Percentiles rank a stretch among this genome's conserved stretches.
Evolutionary conservation across 139 green algal species (phyloP).

Genomic region (Chlamydomonas incerta): DNA sequence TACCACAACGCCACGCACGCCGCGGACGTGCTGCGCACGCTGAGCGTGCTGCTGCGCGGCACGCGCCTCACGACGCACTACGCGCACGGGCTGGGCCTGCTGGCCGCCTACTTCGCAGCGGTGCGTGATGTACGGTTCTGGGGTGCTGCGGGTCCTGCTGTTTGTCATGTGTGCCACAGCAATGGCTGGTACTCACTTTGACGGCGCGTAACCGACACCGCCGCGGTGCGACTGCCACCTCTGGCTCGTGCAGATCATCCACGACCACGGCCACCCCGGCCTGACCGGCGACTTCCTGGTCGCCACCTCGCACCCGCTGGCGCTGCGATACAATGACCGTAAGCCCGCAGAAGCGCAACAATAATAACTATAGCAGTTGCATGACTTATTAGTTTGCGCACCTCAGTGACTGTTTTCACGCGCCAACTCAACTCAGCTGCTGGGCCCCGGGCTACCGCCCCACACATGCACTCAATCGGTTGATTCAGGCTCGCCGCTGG

Average conservation of each 20-base stretch:
- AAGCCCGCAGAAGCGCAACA: constrained; percentile 57
- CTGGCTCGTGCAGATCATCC: constrained; percentile 37
- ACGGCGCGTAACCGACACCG: no score
- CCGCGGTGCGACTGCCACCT: no score
- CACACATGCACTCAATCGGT: no score
- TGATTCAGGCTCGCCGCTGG: constrained; percentile 49
- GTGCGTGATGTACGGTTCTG: constrained; percentile 32
- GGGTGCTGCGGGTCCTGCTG: no score
- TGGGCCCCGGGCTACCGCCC: no score
- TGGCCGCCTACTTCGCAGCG: constrained; percentile 7
- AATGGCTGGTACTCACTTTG: no score
- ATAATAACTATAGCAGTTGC: no score
- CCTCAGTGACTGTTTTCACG: no score
- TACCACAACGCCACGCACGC: constrained; percentile 64
- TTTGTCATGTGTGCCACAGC: no score
- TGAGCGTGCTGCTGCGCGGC: no score
- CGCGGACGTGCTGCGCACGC: constrained; percentile 39
- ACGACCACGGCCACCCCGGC: constrained; percentile 61
- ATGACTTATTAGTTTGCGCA: no score
- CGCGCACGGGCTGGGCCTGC: neutral
- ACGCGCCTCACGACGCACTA: neutral
- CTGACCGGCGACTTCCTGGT: constrained; percentile 69
- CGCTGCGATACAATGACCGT: constrained; percentile 54
- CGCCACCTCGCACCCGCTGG: constrained; percentile 44
- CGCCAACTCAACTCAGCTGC: no score